Conservation (phyloP, 1,284 basidiomycete species). For the Puccinia coronata region DNA sequence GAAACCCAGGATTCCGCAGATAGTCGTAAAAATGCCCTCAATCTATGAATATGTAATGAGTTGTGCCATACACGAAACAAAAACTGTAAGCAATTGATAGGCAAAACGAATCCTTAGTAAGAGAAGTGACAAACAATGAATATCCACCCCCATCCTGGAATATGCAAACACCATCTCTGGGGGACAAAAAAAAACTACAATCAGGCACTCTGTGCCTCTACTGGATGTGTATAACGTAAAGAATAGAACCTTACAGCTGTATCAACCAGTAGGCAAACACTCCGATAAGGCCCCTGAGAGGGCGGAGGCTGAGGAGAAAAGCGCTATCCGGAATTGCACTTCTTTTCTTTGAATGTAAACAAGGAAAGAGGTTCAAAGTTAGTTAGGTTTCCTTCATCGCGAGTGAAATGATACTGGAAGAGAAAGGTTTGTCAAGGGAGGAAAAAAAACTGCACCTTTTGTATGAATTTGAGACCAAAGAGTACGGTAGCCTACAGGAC, state of each 20-base stretch:
- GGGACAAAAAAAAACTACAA: neutral
- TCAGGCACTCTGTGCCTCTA: constrained; percentile 1
- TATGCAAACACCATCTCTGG: constrained; percentile 20
- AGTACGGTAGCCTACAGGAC: constrained; percentile 33
- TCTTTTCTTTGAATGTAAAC: constrained; percentile 9
- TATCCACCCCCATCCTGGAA: constrained; percentile 47
- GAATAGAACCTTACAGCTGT: constrained; percentile 8
- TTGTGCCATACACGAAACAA: neutral
- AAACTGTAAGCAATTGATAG: neutral
- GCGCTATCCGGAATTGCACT: constrained; percentile 38
- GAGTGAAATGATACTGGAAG: neutral
- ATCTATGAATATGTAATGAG: constrained; percentile 1
- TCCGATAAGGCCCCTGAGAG: constrained; percentile 42
- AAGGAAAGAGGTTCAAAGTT: neutral
- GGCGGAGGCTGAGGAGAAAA: constrained; percentile 42
- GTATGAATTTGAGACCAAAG: constrained; percentile 44
- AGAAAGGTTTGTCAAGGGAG: neutral
- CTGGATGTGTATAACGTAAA: neutral
- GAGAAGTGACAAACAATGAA: constrained; percentile 36
- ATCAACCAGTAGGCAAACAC: constrained; percentile 44
- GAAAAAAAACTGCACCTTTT: constrained; percentile 23
- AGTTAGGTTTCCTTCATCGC: neutral
- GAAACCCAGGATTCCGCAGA: constrained; percentile 26
- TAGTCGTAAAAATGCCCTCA: constrained; percentile 43
- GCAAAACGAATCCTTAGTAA: neutral